Evolutionary conservation across 257 asterid genomes (phyloP), one percentile per base, ranked within the genome.

Genomic region (Petunia secreta): DNA sequence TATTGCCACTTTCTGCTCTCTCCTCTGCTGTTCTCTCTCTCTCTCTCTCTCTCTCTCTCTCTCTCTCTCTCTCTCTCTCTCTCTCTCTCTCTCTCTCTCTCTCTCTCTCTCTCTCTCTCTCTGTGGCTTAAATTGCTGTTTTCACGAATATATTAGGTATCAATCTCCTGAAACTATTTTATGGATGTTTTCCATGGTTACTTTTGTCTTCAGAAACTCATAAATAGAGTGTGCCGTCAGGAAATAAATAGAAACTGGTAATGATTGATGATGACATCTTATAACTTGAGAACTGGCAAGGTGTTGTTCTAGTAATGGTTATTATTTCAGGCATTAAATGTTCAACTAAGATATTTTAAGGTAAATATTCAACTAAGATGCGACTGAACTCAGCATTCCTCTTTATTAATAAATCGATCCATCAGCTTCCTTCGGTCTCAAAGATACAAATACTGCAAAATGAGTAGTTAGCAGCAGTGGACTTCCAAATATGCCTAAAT

Each of bases 211-310:
- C 2, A 43, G 38, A 43, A 37, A 16, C n/a, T 63, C 44, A 8
- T 4, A 9, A n/a, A 41, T 46, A 67, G 53, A 67, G 55, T 67
- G 75, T 43, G 40, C 55, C 75, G 44, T 43, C 16, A 68, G 39
- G 57, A 68, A 68, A 44, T 68, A 8, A 4, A 4, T 68, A 5
- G 57, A 68, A 68, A 68, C 15, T 43, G 57, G 39, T 68, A 44
- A 53, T 8, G 40, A 68, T n/a, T 4, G 75, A 68, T 0, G 5
- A 44, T 39, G 57, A 63, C 5, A 37, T 68, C 57, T 44, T 8
- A 8, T 66, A 68, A 44, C 40, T 68, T 68, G 75, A 68, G 57
- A 68, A 68, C 40, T 16, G 75, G n/a, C 75, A 68, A 68, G 40
- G 57, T 68, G 57, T 43, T 68, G 44, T 4, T 16, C 44, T 37